These are phyloP conservation scores for Fistulinella cinereoalba DNA, from an alignment of 1,284 basidiomycete genomes.

Conservation along the genomic window DNA sequence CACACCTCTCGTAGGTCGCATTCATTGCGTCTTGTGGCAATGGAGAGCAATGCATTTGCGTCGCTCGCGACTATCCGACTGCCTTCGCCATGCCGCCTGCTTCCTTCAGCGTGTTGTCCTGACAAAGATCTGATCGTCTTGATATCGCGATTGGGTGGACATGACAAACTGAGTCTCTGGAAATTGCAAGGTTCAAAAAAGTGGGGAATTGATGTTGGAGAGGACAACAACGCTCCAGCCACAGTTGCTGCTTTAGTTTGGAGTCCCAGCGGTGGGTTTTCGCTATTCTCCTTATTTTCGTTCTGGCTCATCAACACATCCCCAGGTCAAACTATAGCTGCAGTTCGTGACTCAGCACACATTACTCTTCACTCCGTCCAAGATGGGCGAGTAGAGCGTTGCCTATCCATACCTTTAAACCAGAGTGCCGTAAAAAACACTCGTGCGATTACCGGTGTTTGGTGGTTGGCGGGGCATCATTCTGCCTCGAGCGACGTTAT, in stretches of 20 bases:
- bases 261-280: slow-evolving; percentile 71
- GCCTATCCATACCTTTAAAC: slow-evolving; percentile 37
- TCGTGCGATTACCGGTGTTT: slow-evolving; percentile 48
- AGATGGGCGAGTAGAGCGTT: slow-evolving; percentile 58
- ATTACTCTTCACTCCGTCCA: slow-evolving; percentile 73
- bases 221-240: slow-evolving; percentile 41
- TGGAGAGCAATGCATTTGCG: slow-evolving; percentile 50
- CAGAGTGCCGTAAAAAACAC: slow-evolving; percentile 8
- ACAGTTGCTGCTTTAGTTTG: slow-evolving; percentile 63
- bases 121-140: slow-evolving; percentile 78
- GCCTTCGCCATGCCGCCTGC: slow-evolving; percentile 53
- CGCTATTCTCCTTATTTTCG: not conserved
- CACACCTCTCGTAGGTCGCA: not conserved
- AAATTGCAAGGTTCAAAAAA: slow-evolving; percentile 74
- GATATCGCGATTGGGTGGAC: slow-evolving; percentile 59
- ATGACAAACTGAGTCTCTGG: slow-evolving; percentile 72
- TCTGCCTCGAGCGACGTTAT: slow-evolving; percentile 42
- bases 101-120: slow-evolving; percentile 71
- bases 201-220: slow-evolving; percentile 71
- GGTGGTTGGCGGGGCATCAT: slow-evolving; percentile 66
- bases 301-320: slow-evolving; percentile 11
- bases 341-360: slow-evolving; percentile 65
- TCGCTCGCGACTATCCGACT: slow-evolving; percentile 58
- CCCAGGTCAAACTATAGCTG: slow-evolving; percentile 67
- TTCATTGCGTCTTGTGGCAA: slow-evolving; percentile 17